These are phyloP conservation scores for Zymoseptoria pseudotritici DNA, from an alignment of 2,329 filamentous ascomycete species.

Conservation along the genomic window DNA sequence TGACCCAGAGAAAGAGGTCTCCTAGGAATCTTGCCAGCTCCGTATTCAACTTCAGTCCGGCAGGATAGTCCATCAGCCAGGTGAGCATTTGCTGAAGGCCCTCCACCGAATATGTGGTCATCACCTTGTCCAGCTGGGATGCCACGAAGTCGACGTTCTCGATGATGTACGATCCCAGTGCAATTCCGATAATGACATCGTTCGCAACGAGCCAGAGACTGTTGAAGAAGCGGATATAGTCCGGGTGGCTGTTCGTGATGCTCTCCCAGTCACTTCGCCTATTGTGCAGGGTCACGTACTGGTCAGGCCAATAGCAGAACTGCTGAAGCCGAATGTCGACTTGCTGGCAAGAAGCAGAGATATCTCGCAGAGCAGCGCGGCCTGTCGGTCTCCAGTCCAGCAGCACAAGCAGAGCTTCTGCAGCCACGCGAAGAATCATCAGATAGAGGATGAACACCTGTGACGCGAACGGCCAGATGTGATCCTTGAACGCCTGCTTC, in stretches of 20 bases:
- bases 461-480: constrained; percentile 70
- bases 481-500: constrained; percentile 64
- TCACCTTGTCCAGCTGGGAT: constrained; percentile 64
- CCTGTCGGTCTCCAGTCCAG: constrained; percentile 78
- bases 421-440: constrained; percentile 69
- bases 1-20: constrained; percentile 95
- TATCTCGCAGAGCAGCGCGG: constrained; percentile 81
- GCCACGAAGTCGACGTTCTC: constrained; percentile 86
- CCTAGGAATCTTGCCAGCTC: constrained; percentile 91
- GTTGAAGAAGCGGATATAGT: constrained; percentile 99
- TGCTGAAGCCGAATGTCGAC: constrained; percentile 95
- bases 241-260: constrained; percentile 87
- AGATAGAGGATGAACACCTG: constrained; percentile 66
- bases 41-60: constrained; percentile 88
- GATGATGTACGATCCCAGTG: constrained; percentile 91
- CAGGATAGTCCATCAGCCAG: constrained; percentile 95
- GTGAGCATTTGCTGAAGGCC: constrained; percentile 81
- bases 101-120: constrained; percentile 78
- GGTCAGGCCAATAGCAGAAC: constrained; percentile 98
- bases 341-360: constrained; percentile 94
- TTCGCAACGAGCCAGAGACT: constrained; percentile 97
- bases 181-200: constrained; percentile 97
- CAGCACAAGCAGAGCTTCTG: constrained; percentile 68
- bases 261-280: constrained; percentile 91
- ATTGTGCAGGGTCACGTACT: constrained; percentile 85